Percentiles rank a stretch among this genome's conserved stretches.
Conservation (phyloP, 805 yeast species). For the Candida taoyuanica region DNA sequence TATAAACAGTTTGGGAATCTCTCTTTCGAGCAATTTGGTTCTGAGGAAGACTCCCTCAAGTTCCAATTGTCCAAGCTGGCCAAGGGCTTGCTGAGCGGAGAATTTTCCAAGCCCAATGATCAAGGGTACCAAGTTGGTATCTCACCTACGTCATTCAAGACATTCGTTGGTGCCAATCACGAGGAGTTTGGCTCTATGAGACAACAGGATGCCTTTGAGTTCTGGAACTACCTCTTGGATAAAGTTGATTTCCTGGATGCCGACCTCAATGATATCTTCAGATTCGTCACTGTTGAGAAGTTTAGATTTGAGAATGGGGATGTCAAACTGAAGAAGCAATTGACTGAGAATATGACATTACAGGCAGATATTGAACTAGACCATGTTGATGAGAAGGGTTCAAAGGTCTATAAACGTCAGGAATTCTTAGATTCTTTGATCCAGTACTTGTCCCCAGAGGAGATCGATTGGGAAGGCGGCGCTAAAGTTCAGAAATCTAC, state of each 20-base stretch:
- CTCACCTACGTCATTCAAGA: constrained; percentile 71
- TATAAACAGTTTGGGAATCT: constrained; percentile 22
- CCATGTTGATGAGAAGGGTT: constrained; percentile 39
- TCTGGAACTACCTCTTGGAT: constrained; percentile 62
- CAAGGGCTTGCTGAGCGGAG: constrained; percentile 73
- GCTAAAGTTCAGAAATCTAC: constrained; percentile 21
- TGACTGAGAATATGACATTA: constrained; percentile 61
- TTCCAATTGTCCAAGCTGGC: constrained; percentile 76
- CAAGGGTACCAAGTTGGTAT: constrained; percentile 65
- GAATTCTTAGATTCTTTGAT: constrained; percentile 39
- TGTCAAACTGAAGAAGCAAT: constrained; percentile 52
- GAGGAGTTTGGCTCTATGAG: constrained; percentile 78
- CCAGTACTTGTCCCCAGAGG: constrained; percentile 51
- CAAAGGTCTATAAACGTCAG: constrained; percentile 38
- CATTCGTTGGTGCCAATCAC: constrained; percentile 71
- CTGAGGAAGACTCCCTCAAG: constrained; percentile 45
- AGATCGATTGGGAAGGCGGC: constrained; percentile 43
- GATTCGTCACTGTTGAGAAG: constrained; percentile 62
- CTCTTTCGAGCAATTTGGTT: constrained; percentile 19
- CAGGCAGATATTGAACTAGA: constrained; percentile 44
- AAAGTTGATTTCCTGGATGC: constrained; percentile 47
- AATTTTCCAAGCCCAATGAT: constrained; percentile 58
- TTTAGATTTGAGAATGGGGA: constrained; percentile 42
- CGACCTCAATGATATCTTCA: constrained; percentile 44
- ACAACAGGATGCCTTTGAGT: constrained; percentile 96